Conservation (phyloP, 1,139 yeast genomes). For the Blastobotrys indianensis region DNA sequence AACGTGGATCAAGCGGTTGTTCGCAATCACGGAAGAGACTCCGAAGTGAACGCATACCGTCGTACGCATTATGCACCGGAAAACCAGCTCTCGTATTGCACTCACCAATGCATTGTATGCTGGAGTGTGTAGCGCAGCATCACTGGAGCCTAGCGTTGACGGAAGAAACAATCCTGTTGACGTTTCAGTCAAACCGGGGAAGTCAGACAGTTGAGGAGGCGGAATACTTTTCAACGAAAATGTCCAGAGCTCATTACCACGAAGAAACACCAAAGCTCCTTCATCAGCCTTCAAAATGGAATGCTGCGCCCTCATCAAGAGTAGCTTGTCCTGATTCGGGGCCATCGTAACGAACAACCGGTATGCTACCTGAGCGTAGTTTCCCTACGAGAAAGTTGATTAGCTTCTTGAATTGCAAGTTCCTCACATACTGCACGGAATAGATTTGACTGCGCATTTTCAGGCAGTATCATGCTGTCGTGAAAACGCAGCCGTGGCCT, state of each 20-base stretch:
- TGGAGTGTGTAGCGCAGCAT: conserved; percentile 30
- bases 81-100: conserved; percentile 53
- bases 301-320: conserved; percentile 54
- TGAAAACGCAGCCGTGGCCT: too few species aligned
- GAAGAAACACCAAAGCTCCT: conserved; percentile 49
- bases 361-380: conserved; percentile 28
- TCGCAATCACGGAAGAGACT: conserved; percentile 15
- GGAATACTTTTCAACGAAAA: conserved; percentile 37
- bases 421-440: conserved; percentile 24
- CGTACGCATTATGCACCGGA: conserved; percentile 43
- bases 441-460: conserved; percentile 27
- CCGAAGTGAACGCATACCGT: conserved; percentile 44
- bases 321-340: conserved; percentile 31
- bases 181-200: conserved; percentile 33
- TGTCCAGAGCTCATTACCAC: conserved; percentile 58
- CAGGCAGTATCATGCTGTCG: conserved; percentile 11
- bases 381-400: conserved; percentile 18
- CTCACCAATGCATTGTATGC: conserved; percentile 51
- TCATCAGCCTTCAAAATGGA: conserved; percentile 48
- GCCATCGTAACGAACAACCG: conserved; percentile 34
- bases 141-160: conserved; percentile 33
- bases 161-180: conserved; percentile 35
- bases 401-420: not conserved
- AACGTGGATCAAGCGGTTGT: conserved; percentile 22
- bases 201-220: conserved; percentile 31